Conservation (phyloP, 495 filamentous ascomycete genomes). For the Letharia columbiana region DNA sequence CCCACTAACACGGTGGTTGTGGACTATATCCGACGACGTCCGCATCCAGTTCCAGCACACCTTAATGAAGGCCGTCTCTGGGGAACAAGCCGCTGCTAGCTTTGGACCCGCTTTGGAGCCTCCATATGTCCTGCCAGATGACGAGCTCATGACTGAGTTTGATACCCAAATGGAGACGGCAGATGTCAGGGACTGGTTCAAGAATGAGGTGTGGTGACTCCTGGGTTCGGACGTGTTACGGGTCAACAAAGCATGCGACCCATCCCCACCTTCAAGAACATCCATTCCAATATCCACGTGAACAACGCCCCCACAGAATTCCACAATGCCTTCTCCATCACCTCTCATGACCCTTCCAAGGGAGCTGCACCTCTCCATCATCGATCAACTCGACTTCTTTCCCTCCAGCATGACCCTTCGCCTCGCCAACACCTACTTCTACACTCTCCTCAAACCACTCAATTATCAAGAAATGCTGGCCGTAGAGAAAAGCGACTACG, state of each 20-base stretch:
- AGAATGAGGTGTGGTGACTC: slow-evolving; percentile 16
- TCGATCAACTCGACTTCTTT: neutral
- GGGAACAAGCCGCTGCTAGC: neutral
- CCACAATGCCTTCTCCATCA: neutral
- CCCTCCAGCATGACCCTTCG: neutral
- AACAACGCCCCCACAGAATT: neutral
- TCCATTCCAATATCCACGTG: neutral
- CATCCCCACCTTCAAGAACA: neutral
- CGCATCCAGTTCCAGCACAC: slow-evolving; percentile 12
- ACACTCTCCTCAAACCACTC: neutral
- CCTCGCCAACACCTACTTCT: neutral
- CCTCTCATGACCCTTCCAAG: neutral
- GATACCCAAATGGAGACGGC: neutral
- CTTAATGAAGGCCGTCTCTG: slow-evolving; percentile 13
- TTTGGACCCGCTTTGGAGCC: slow-evolving; percentile 10
- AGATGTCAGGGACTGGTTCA: slow-evolving; percentile 13
- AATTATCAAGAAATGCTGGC: neutral
- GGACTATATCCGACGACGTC: neutral
- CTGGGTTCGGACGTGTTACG: slow-evolving; percentile 17
- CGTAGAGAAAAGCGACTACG: neutral
- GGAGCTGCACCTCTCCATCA: neutral
- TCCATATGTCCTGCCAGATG: neutral
- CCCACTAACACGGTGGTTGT: no score
- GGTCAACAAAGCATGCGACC: neutral
- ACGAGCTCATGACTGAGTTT: neutral